These are phyloP conservation scores for Vicia villosa DNA, from an alignment of 306 rosid species.

Conservation along the genomic window DNA sequence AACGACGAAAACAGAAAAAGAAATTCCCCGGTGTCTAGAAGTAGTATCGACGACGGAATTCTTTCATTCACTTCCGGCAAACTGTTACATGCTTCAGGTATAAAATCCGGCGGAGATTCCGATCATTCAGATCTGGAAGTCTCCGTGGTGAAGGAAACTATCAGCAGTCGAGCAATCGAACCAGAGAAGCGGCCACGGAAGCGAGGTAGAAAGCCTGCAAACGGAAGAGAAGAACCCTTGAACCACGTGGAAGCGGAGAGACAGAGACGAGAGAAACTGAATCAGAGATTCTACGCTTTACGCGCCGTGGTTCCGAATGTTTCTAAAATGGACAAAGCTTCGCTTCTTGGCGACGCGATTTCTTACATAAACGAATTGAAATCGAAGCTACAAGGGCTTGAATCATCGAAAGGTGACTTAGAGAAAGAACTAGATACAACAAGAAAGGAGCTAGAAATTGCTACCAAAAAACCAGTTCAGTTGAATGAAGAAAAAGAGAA, in stretches of 20 bases:
- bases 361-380: constrained; percentile 83
- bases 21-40: constrained; percentile 64
- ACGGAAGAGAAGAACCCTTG: constrained; percentile 92
- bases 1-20: constrained; percentile 58
- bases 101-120: constrained; percentile 52
- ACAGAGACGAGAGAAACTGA: constrained; percentile 88
- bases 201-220: constrained; percentile 88
- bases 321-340: constrained; percentile 97
- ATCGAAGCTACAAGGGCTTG: constrained; percentile 56
- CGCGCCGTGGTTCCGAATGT: constrained; percentile 95
- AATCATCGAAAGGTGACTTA: constrained; percentile 64
- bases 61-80: constrained; percentile 84
- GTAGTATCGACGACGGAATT: constrained; percentile 78
- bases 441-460: constrained; percentile 52
- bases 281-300: constrained; percentile 88
- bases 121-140: constrained; percentile 92
- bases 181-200: constrained; percentile 82
- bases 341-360: constrained; percentile 84
- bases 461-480: constrained; percentile 18
- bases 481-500: not conserved
- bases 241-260: constrained; percentile 96
- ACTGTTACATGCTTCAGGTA: constrained; percentile 47
- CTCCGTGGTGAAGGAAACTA: constrained; percentile 68
- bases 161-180: constrained; percentile 63
- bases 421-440: constrained; percentile 64